Evolutionary conservation across 2,329 filamentous ascomycete genomes (phyloP).

Genomic region (Penicillium sp.): DNA sequence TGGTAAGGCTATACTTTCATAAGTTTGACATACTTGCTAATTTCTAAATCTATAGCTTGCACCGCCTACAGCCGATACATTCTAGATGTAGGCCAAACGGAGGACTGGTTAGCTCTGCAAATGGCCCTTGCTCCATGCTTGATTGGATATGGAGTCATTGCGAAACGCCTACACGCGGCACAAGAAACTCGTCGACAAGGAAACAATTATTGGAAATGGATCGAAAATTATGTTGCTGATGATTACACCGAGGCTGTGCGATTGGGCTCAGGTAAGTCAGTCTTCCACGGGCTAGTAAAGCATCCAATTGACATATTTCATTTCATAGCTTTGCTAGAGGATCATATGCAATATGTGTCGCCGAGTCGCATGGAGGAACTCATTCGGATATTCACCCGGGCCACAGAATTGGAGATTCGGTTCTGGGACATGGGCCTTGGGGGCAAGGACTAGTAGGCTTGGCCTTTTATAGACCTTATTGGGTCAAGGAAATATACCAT

Average conservation of each 20-base stretch:
- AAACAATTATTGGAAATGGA: constrained; percentile 86
- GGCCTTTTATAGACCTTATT: neutral
- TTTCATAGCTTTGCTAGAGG: constrained; percentile 67
- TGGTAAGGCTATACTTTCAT: constrained; percentile 49
- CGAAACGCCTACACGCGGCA: constrained; percentile 65
- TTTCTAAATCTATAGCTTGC: constrained; percentile 53
- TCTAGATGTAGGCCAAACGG: constrained; percentile 80
- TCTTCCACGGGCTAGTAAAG: neutral
- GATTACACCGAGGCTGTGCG: constrained; percentile 74
- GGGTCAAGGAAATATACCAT: neutral
- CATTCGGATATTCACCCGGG: constrained; percentile 78
- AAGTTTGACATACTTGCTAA: neutral
- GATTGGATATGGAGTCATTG: constrained; percentile 83
- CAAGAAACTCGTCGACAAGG: constrained; percentile 59
- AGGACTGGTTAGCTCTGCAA: constrained; percentile 85
- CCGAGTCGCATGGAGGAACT: constrained; percentile 76
- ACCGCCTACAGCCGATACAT: constrained; percentile 83
- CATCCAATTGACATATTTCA: constrained; percentile 9
- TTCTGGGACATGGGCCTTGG: constrained; percentile 70
- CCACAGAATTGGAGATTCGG: constrained; percentile 73
- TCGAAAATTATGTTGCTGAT: constrained; percentile 80
- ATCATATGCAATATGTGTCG: constrained; percentile 70
- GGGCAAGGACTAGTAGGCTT: constrained; percentile 13
- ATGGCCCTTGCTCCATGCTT: constrained; percentile 82
- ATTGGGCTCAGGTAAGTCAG: constrained; percentile 63